These are phyloP conservation scores for Omphalotus guepiniiformis DNA, from an alignment of 768 basidiomycete species.

Conservation along the genomic window DNA sequence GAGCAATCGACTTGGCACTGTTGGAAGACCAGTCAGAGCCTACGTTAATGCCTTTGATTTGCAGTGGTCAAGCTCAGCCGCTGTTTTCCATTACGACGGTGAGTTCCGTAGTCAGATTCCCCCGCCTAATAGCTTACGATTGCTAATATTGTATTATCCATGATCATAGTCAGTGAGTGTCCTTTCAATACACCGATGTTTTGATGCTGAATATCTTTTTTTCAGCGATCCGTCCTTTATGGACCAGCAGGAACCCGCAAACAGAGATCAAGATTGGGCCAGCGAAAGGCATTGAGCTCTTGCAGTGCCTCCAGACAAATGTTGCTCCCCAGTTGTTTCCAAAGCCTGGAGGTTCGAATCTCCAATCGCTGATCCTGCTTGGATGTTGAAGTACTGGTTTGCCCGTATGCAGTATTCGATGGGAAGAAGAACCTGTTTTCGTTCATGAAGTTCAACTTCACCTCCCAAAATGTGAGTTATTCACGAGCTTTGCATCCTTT, in stretches of 20 bases:
- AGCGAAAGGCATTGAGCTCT: conserved; percentile 25
- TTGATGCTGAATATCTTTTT: neutral
- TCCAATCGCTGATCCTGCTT: neutral
- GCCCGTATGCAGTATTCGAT: conserved; percentile 30
- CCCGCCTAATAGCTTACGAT: neutral
- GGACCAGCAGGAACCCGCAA: conserved; percentile 14
- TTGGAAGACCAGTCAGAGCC: neutral
- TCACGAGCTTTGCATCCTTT: neutral
- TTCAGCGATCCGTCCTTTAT: conserved; percentile 19
- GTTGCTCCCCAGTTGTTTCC: conserved; percentile 20
- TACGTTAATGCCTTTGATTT: conserved; percentile 20
- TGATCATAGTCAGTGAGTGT: neutral
- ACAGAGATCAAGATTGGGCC: conserved; percentile 19
- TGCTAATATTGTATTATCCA: neutral
- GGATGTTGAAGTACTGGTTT: neutral
- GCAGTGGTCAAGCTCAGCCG: conserved; percentile 14
- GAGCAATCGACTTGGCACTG: conserved; percentile 1
- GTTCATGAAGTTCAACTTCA: conserved; percentile 16
- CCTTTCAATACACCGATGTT: neutral
- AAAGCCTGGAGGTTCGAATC: conserved; percentile 21
- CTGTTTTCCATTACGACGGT: conserved; percentile 24
- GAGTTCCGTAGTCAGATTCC: neutral
- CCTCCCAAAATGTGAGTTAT: conserved; percentile 16
- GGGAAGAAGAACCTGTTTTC: conserved; percentile 32
- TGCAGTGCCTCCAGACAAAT: conserved; percentile 25